Conservation (phyloP, 139 green algal species). For the Chlorokybus atmophyticus region DNA sequence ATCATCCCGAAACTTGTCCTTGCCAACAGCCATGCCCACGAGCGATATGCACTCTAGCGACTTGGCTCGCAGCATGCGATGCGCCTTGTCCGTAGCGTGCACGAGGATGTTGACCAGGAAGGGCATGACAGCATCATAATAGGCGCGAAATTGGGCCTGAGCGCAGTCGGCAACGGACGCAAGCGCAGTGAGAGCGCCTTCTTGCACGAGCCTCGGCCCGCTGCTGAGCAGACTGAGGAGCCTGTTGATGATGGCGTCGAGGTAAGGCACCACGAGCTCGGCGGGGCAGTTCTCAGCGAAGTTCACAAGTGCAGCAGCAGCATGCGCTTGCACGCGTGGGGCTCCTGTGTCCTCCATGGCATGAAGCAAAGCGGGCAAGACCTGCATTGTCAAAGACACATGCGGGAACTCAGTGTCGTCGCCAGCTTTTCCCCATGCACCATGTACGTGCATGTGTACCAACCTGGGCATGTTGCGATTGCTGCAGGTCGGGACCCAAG, state of each 20-base stretch:
- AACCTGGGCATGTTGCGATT: slow-evolving; percentile 27
- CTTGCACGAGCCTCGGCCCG: slow-evolving; percentile 42
- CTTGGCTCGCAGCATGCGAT: slow-evolving; percentile 80
- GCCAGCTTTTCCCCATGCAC: too few species aligned
- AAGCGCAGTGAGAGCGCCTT: slow-evolving; percentile 87
- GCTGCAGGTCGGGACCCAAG: slow-evolving; percentile 85
- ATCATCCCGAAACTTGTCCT: slow-evolving; percentile 74
- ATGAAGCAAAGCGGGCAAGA: slow-evolving; percentile 30
- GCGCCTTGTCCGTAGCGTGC: slow-evolving; percentile 48
- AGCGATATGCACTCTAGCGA: slow-evolving; percentile 91
- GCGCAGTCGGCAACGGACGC: slow-evolving; percentile 80
- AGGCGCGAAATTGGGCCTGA: slow-evolving; percentile 44
- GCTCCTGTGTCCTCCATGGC: slow-evolving; percentile 78
- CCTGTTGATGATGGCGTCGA: slow-evolving; percentile 80
- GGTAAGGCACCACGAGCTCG: slow-evolving; percentile 73
- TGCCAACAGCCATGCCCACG: slow-evolving; percentile 94
- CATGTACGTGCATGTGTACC: background rate
- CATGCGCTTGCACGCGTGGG: slow-evolving; percentile 86
- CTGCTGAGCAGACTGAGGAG: slow-evolving; percentile 59
- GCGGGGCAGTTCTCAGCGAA: slow-evolving; percentile 68
- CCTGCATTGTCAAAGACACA: too few species aligned
- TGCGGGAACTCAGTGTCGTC: too few species aligned
- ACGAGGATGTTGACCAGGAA: slow-evolving; percentile 73
- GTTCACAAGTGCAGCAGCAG: slow-evolving; percentile 87
- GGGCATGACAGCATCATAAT: slow-evolving; percentile 83